These are phyloP conservation scores for Irineochytrium annulatum DNA, from an alignment of 192 early-diverging fungal species.

Conservation along the genomic window DNA sequence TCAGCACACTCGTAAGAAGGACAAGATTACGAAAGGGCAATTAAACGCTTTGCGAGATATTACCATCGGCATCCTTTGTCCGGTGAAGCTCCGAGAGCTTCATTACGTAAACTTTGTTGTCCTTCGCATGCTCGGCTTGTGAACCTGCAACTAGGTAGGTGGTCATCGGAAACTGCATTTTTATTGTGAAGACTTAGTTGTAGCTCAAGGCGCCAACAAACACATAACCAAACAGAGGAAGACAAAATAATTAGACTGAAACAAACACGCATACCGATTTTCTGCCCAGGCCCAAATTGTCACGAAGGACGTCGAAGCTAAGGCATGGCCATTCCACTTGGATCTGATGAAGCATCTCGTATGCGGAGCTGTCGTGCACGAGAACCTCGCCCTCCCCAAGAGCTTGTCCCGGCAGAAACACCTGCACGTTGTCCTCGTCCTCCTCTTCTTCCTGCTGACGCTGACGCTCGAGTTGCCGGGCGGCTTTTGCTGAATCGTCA, in stretches of 20 bases:
- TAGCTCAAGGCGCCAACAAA: neutral
- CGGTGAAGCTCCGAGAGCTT: slow-evolving; percentile 91
- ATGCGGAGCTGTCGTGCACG: slow-evolving; percentile 89
- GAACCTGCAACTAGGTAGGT: slow-evolving; percentile 92
- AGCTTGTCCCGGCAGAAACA: slow-evolving; percentile 88
- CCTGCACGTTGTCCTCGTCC: slow-evolving; percentile 51
- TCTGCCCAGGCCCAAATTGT: slow-evolving; percentile 75
- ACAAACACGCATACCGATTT: slow-evolving; percentile 47
- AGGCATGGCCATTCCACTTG: slow-evolving; percentile 93
- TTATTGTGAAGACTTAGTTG: neutral
- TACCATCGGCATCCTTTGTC: slow-evolving; percentile 79
- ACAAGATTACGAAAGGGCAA: slow-evolving; percentile 11
- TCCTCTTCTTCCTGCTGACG: slow-evolving; percentile 54
- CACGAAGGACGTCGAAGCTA: slow-evolving; percentile 90
- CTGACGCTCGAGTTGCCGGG: slow-evolving; percentile 12
- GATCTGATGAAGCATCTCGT: slow-evolving; percentile 96
- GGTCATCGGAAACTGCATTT: slow-evolving; percentile 76
- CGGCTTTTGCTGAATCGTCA: too few relatives aligned
- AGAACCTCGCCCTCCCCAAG: slow-evolving; percentile 84
- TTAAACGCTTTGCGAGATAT: neutral
- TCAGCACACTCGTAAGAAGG: too few relatives aligned
- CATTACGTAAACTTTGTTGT: slow-evolving; percentile 92
- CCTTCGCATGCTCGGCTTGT: slow-evolving; percentile 74
- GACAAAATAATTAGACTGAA: neutral
- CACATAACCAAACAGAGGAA: neutral